Evolutionary conservation across 108 stramenopile genomes (phyloP).

Genomic region (Cylindrotheca closterium): DNA sequence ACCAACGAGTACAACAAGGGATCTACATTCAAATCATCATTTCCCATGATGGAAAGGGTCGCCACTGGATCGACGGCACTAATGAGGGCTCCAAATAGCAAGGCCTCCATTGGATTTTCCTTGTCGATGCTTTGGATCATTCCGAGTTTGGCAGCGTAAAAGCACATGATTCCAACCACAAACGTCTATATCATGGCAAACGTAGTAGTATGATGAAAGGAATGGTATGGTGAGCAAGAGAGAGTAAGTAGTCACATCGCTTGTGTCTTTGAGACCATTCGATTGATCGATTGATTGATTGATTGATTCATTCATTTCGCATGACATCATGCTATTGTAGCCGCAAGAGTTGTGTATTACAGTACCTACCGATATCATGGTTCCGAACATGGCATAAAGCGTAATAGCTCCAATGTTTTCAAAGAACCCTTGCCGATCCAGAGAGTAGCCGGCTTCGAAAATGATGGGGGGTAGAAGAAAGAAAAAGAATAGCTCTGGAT

Average conservation of each 20-base stretch:
- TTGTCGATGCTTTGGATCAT: constrained; percentile 71
- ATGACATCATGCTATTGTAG: background rate
- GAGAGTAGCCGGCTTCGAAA: constrained; percentile 96
- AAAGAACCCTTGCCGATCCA: constrained; percentile 90
- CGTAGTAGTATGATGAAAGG: background rate
- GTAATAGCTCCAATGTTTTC: constrained; percentile 92
- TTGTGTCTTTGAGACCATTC: too few species aligned
- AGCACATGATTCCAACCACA: constrained; percentile 87
- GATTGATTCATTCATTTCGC: background rate
- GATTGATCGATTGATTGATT: too few species aligned
- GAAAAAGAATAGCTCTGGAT: constrained; percentile 96
- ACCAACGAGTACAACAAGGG: constrained; percentile 92
- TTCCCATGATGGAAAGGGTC: constrained; percentile 92
- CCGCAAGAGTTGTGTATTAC: background rate
- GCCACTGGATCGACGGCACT: constrained; percentile 97
- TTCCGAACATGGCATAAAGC: constrained; percentile 92
- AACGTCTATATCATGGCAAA: constrained; percentile 57
- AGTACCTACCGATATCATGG: constrained; percentile 58
- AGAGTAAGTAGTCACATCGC: too few species aligned
- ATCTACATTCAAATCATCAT: constrained; percentile 88
- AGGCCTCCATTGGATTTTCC: constrained; percentile 92
- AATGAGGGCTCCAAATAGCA: constrained; percentile 95
- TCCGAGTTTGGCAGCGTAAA: constrained; percentile 68
- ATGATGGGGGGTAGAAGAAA: constrained; percentile 96
- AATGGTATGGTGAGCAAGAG: too few species aligned